phyloP scores from a whole-genome alignment of 1,139 yeast genomes.

The Suhomyces ambrosiae region DNA sequence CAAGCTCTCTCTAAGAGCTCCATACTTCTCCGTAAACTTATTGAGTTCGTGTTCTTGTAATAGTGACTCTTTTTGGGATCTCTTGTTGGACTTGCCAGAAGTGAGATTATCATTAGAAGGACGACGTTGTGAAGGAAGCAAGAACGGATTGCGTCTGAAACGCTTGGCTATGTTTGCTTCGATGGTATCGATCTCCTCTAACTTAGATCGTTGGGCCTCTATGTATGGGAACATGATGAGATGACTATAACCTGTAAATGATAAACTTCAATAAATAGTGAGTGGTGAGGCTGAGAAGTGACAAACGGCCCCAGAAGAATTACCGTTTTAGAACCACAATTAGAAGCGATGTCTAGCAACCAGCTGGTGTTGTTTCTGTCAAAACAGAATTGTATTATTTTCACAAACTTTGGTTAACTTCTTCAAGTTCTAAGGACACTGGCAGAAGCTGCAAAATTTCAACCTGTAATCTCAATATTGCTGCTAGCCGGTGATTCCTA shows the following conservation, averaged over 20 bases:
- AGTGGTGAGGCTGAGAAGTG: too few species aligned
- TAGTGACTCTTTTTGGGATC: conserved; percentile 48
- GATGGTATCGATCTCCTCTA: conserved; percentile 42
- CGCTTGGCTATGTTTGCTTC: conserved; percentile 36
- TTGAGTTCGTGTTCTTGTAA: conserved; percentile 73
- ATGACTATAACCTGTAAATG: conserved; percentile 4
- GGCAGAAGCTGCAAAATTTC: not conserved
- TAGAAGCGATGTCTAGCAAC: too few species aligned
- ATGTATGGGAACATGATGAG: conserved; percentile 32
- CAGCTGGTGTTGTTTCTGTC: too few species aligned
- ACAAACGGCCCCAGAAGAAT: too few species aligned
- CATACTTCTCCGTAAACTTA: conserved; percentile 52
- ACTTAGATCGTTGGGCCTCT: conserved; percentile 38
- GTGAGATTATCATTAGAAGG: conserved; percentile 8
- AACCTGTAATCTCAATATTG: not conserved
- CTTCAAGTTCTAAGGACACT: too few species aligned
- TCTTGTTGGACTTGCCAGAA: conserved; percentile 20
- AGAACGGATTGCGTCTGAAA: conserved; percentile 32
- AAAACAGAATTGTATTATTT: too few species aligned
- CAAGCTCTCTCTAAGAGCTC: conserved; percentile 28
- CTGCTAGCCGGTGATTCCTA: too few species aligned
- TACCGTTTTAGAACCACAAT: too few species aligned
- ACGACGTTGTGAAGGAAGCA: conserved; percentile 14
- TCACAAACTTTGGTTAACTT: too few species aligned
- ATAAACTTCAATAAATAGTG: too few species aligned